Base-by-base conservation (phyloP, 345 rosid genomes). In the Mallotus nudiflorus region DNA sequence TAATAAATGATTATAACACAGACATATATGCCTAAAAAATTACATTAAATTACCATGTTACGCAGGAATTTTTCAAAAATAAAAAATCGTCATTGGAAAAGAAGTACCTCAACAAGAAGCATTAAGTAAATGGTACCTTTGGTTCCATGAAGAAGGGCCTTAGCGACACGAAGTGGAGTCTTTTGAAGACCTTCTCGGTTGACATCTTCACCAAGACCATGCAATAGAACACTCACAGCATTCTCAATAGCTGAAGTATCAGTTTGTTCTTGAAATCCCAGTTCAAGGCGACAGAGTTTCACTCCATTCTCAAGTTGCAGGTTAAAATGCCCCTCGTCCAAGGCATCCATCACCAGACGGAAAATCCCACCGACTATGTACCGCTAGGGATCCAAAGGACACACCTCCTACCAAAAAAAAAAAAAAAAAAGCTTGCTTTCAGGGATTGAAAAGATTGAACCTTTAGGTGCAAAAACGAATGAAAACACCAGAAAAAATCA, bases 131-230 rank as follows among this genome's bases (percentile, higher is more conserved):
- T 15, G 37, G 56, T 62, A 96, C 99, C 98, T 91, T 73, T 84
- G 66, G 96, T 96, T 54, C 89, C 97, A 73, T 88, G 87, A 5
- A 88, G 84, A 69, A 96, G 86, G 9, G 99, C 96, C 78, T 91
- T 92, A 56, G 99, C 98, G 42, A 96, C 98, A 42, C 99, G 97
- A 71, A 87, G 76, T 54, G 99, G 97, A 62, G 99, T 96, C 81
- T 84, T 96, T 70, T 76, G 89, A 68, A 96, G 76, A 44, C 99
- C 99, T 80, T 92, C 96, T 51, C 99, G 84, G 60, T 85, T 73
- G 72, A 89, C 24, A 85, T 96, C 92, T 58, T 96, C 97, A 42
- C 86, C 84, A 64, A 96, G 75, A 57, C 98, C 97, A 75, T 87
- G 87, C 71, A 96, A 70, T 70, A 96, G 88, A 75, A 86, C 82